Conservation (phyloP, 176 grass and related monocot genomes). For the Aegilops speltoides region DNA sequence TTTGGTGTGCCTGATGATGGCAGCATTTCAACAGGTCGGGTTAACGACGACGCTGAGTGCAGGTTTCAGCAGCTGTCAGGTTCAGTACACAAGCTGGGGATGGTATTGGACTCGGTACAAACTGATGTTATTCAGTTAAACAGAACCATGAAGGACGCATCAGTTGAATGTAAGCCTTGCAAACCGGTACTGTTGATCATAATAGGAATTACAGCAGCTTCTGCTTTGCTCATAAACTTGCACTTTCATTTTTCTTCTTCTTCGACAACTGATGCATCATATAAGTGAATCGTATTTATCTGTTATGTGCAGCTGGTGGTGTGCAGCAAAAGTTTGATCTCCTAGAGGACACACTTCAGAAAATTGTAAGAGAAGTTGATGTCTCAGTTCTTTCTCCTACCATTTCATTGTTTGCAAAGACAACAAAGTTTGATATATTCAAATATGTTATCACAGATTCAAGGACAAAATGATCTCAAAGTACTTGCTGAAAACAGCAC, state of each 20-base stretch:
- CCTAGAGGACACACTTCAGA: constrained; percentile 63
- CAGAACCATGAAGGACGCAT: constrained; percentile 82
- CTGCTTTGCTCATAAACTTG: constrained; percentile 15
- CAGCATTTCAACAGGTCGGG: constrained; percentile 45
- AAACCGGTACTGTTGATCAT: not conserved
- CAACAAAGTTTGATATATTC: constrained; percentile 14
- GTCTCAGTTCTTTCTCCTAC: constrained; percentile 1
- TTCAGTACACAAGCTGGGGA: constrained; percentile 57
- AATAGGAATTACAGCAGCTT: not conserved
- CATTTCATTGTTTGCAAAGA: not conserved
- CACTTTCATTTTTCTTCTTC: not conserved
- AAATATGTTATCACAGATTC: constrained; percentile 48
- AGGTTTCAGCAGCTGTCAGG: constrained; percentile 72
- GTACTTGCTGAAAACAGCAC: constrained; percentile 45
- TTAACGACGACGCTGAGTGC: constrained; percentile 71
- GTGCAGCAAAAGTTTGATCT: constrained; percentile 61
- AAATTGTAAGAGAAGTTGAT: constrained; percentile 69
- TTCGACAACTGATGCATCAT: constrained; percentile 5
- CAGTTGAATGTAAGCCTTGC: constrained; percentile 64
- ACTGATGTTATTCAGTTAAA: constrained; percentile 74
- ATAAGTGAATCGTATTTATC: constrained; percentile 19
- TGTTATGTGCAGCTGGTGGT: constrained; percentile 54
- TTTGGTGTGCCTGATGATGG: not conserved
- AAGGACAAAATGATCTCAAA: constrained; percentile 75
- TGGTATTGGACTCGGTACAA: constrained; percentile 71